Percentiles rank a stretch among this genome's conserved stretches.
Evolutionary conservation across 2,329 filamentous ascomycete genomes (phyloP).

Genomic region (Daldinia eschscholtzii): DNA sequence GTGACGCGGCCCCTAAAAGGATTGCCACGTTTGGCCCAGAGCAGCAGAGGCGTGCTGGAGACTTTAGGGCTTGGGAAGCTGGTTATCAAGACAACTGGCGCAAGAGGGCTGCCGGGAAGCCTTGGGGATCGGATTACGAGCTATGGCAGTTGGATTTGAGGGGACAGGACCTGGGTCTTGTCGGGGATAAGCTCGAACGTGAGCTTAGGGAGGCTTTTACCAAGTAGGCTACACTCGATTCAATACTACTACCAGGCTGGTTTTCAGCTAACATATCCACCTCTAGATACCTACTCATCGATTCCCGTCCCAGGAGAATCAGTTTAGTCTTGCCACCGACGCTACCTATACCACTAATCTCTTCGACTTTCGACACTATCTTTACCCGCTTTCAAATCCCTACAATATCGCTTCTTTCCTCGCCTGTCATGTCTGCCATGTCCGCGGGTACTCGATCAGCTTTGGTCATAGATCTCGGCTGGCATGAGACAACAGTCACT

Average conservation of each 20-base stretch:
- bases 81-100: slow-evolving; percentile 64
- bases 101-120: slow-evolving; percentile 59
- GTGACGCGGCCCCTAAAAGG: slow-evolving; percentile 81
- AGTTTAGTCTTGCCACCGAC: slow-evolving; percentile 82
- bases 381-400: slow-evolving; percentile 86
- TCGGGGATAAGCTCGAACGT: slow-evolving; percentile 89
- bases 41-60: slow-evolving; percentile 80
- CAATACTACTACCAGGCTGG: slow-evolving; percentile 3
- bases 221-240: slow-evolving; percentile 65
- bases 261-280: slow-evolving; percentile 24
- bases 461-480: slow-evolving; percentile 89
- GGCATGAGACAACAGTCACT: slow-evolving; percentile 89
- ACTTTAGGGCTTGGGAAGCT: slow-evolving; percentile 79
- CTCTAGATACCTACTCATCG: slow-evolving; percentile 72
- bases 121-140: slow-evolving; percentile 76
- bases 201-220: slow-evolving; percentile 84
- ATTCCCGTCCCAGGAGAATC: slow-evolving; percentile 80
- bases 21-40: slow-evolving; percentile 79
- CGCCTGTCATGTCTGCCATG: slow-evolving; percentile 78
- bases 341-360: slow-evolving; percentile 82
- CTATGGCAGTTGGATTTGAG: slow-evolving; percentile 84
- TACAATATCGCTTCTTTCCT: slow-evolving; percentile 82
- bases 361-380: slow-evolving; percentile 79
- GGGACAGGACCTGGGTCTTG: slow-evolving; percentile 79
- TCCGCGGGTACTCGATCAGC: slow-evolving; percentile 88